Base-by-base conservation (phyloP, 106 monocot genomes). In the Apostasia ramifera region DNA sequence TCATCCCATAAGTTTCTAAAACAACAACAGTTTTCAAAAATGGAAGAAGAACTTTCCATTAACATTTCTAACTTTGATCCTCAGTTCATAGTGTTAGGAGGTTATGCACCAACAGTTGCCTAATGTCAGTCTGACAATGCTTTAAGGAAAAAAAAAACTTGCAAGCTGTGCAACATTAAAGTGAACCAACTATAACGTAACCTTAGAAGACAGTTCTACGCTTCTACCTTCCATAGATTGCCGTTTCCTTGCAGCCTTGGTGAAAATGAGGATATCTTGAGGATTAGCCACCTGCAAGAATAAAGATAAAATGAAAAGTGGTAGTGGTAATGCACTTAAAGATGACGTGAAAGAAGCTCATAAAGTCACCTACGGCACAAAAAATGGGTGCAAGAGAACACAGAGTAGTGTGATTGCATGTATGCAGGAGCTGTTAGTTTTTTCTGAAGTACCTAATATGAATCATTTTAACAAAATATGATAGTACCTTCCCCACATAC, bases 181-280 rank as follows among this genome's bases (percentile, higher is more conserved):
- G 53, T 1, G 13, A 26, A 26, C 26, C 26, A 26, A 26, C 26
- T 26, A 26, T 26, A 26, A 26, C 26, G 26, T 26, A 26, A 26
- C 26, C 26, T 26, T 26, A 26, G 26, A 26, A 26, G 26, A 26
- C 26, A 26, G 26, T 26, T 26, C 26, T 26, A 26, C 2, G 51
- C 13, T 12, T 15, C 14, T 82, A 90, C 92, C 97, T 85, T 78
- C 83, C 80, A 67, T 10, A 66, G 85, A 48, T 69, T 92, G 92
- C 14, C 85, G 92, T 63, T 89, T 98, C 78, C 87, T 98, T 73
- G 87, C 89, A 71, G 97, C 77, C 63, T 98, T 98, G 39, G 97
- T 92, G 73, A 98, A 98, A 83, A 98, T 89, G 52, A 98, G 89
- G 74, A 98, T 98, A 67, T 98, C 97, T 59, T 98, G 97, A 47